These are phyloP conservation scores for Ustilago xerochloae DNA, from an alignment of 1,284 basidiomycete genomes.

Conservation along the genomic window DNA sequence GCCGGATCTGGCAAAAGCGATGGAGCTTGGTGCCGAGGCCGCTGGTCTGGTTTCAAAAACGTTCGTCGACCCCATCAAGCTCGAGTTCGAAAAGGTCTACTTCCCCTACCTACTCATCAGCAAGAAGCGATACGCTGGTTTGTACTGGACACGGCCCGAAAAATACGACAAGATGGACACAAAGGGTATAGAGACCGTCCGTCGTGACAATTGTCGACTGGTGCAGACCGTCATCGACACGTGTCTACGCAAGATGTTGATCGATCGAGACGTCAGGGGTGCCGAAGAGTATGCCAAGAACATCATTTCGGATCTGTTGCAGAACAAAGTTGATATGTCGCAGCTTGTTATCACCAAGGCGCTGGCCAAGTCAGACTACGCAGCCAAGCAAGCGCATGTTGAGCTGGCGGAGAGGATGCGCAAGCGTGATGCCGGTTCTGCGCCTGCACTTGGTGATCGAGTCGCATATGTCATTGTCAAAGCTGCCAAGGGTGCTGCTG, in stretches of 20 bases:
- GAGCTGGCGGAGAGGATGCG: conserved; percentile 67
- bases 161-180: conserved; percentile 69
- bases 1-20: conserved; percentile 58
- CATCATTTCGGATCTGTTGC: conserved; percentile 66
- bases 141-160: conserved; percentile 66
- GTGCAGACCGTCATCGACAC: conserved; percentile 68
- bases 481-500: conserved; percentile 65
- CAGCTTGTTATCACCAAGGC: conserved; percentile 68
- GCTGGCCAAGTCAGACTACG: conserved; percentile 66
- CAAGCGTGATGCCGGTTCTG: conserved; percentile 66
- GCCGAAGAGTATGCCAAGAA: conserved; percentile 67
- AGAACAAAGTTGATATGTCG: conserved; percentile 68
- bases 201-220: conserved; percentile 68
- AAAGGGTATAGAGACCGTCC: conserved; percentile 68
- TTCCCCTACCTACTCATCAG: conserved; percentile 67
- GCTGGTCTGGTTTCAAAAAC: conserved; percentile 80
- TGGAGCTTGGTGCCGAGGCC: conserved; percentile 80
- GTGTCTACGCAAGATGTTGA: conserved; percentile 67
- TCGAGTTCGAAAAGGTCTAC: conserved; percentile 68
- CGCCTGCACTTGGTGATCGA: conserved; percentile 66
- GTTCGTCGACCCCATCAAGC: conserved; percentile 65
- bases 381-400: conserved; percentile 67
- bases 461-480: conserved; percentile 68
- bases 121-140: conserved; percentile 67
- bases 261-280: conserved; percentile 67